These are phyloP conservation scores for Kodamaea sagamina DNA, from an alignment of 805 yeast genomes.

Conservation along the genomic window DNA sequence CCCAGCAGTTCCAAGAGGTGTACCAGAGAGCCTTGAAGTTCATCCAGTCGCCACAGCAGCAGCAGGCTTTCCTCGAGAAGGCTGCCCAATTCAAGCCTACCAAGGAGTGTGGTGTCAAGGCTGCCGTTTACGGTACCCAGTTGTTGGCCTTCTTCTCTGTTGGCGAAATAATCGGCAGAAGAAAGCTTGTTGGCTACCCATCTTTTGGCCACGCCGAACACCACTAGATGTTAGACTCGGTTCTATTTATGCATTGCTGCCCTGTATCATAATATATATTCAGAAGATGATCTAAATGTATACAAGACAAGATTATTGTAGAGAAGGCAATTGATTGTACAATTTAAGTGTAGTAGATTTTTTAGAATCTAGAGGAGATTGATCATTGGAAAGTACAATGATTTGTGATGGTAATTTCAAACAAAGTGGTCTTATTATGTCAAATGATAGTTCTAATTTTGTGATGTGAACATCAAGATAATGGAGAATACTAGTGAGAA, in stretches of 20 bases:
- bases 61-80: slow-evolving; percentile 54
- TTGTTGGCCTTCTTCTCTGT: slow-evolving; percentile 87
- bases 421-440: too few relatives aligned
- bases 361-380: too few relatives aligned
- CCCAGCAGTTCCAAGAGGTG: slow-evolving; percentile 72
- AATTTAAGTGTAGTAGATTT: too few relatives aligned
- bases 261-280: slow-evolving; percentile 6
- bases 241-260: slow-evolving; percentile 6
- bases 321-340: too few relatives aligned
- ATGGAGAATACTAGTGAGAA: too few relatives aligned
- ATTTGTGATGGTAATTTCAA: too few relatives aligned
- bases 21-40: slow-evolving; percentile 50
- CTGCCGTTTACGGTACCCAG: slow-evolving; percentile 78
- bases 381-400: too few relatives aligned
- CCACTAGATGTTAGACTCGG: slow-evolving; percentile 17
- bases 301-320: slow-evolving; percentile 1
- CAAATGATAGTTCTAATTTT: too few relatives aligned
- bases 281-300: neutral
- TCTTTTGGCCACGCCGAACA: slow-evolving; percentile 47
- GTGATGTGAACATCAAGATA: too few relatives aligned
- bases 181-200: slow-evolving; percentile 89
- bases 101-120: slow-evolving; percentile 62
- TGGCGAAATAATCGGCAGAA: slow-evolving; percentile 96
- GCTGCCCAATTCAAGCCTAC: slow-evolving; percentile 48
- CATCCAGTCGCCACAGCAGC: slow-evolving; percentile 49